These are phyloP conservation scores for Komagataella kurtzmanii DNA, from an alignment of 805 yeast species.

Conservation along the genomic window DNA sequence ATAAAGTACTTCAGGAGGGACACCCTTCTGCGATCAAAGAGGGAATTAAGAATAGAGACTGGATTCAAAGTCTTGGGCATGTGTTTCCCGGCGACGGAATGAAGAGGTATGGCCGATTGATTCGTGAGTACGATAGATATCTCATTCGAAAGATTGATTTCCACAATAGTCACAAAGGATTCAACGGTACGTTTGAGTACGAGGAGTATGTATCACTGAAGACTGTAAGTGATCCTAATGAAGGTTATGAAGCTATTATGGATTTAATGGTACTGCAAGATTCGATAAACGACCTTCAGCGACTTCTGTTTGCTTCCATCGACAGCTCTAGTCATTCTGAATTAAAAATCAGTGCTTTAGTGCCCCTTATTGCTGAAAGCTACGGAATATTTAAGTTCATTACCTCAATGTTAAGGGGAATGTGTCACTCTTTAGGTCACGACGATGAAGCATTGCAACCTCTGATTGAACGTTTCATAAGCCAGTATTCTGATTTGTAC, in stretches of 20 bases:
- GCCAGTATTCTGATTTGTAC: conserved; percentile 56
- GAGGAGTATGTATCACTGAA: conserved; percentile 86
- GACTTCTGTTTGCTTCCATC: conserved; percentile 60
- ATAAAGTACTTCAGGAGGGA: conserved; percentile 96
- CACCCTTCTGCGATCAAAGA: conserved; percentile 75
- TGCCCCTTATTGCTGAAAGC: conserved; percentile 82
- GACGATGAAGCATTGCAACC: conserved; percentile 58
- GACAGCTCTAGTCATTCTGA: conserved; percentile 47
- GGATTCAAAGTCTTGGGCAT: conserved; percentile 63
- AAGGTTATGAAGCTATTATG: conserved; percentile 81
- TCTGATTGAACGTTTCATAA: conserved; percentile 52
- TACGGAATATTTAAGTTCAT: conserved; percentile 87
- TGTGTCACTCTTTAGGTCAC: conserved; percentile 53
- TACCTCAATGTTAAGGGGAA: conserved; percentile 82
- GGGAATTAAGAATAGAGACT: conserved; percentile 65
- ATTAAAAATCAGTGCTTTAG: conserved; percentile 75
- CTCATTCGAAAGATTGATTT: conserved; percentile 65
- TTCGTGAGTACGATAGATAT: conserved; percentile 62
- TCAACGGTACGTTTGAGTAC: conserved; percentile 92
- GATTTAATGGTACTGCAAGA: conserved; percentile 84
- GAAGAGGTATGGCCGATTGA: conserved; percentile 54
- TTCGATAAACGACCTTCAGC: conserved; percentile 63
- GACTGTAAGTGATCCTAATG: conserved; percentile 86
- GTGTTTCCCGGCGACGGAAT: conserved; percentile 28
- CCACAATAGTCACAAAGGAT: conserved; percentile 76